phyloP scores from a whole-genome alignment of 345 rosid species.

The Laguncularia racemosa region DNA sequence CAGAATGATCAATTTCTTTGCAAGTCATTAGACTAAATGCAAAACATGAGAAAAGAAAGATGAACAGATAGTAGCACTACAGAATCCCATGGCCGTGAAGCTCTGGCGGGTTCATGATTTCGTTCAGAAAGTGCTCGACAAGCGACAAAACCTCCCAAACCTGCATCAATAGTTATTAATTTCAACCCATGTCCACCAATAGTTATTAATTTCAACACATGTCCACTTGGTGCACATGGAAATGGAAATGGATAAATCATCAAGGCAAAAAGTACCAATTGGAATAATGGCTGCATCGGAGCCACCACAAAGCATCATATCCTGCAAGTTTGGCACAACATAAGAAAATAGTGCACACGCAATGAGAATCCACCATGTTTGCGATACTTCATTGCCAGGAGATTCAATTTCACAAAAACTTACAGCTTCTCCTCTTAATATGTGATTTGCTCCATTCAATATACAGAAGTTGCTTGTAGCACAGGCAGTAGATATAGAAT shows the following conservation, averaged over 20 bases:
- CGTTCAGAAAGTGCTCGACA: constrained; percentile 87
- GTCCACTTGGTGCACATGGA: constrained; percentile 4
- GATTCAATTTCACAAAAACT: constrained; percentile 19
- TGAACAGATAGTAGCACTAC: constrained; percentile 26
- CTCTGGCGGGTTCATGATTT: constrained; percentile 81
- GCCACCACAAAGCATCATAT: constrained; percentile 97
- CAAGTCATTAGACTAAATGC: constrained; percentile 4
- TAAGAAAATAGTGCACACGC: no score
- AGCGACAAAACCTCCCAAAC: constrained; percentile 97
- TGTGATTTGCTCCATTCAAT: constrained; percentile 88
- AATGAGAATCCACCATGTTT: no score
- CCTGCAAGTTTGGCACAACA: constrained; percentile 34
- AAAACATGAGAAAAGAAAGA: background rate
- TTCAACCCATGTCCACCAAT: constrained; percentile 6
- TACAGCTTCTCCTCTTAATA: constrained; percentile 94
- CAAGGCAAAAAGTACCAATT: constrained; percentile 45
- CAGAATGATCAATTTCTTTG: background rate
- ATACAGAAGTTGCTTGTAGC: constrained; percentile 95
- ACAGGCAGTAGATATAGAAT: constrained; percentile 95
- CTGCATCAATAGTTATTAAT: constrained; percentile 32
- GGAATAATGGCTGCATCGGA: constrained; percentile 89
- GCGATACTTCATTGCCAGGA: background rate
- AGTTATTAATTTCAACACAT: constrained; percentile 9
- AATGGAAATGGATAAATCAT: constrained; percentile 5
- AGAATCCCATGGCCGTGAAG: constrained; percentile 96